Evolutionary conservation across 2,329 filamentous ascomycete species (phyloP).

Genomic region (Colletotrichum tropicicola): DNA sequence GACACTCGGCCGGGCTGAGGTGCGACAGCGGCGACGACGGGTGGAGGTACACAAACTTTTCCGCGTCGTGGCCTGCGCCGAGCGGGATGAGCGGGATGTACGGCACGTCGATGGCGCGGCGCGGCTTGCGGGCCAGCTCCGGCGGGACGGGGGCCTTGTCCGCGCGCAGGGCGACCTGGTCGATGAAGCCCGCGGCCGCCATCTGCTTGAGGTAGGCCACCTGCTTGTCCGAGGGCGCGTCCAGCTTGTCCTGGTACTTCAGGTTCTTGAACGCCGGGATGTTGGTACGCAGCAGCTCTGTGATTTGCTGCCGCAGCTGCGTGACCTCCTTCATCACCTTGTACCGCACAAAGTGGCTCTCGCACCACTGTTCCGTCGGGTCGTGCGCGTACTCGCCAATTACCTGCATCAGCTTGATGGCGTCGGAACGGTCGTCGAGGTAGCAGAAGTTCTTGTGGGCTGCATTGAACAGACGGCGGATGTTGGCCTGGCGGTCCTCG

Average conservation of each 20-base stretch:
- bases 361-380: conserved; percentile 77
- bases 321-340: conserved; percentile 89
- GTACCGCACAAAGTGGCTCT: conserved; percentile 82
- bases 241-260: conserved; percentile 63
- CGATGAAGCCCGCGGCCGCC: conserved; percentile 89
- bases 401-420: conserved; percentile 88
- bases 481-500: conserved; percentile 73
- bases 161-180: conserved; percentile 91
- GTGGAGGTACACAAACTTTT: conserved; percentile 85
- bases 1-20: conserved; percentile 75
- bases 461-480: conserved; percentile 69
- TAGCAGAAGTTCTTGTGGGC: conserved; percentile 83
- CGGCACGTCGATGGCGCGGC: conserved; percentile 89
- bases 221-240: conserved; percentile 71
- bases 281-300: conserved; percentile 79
- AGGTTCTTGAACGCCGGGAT: conserved; percentile 71
- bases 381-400: conserved; percentile 88
- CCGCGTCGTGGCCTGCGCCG: conserved; percentile 53
- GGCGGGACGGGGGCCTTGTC: conserved; percentile 83
- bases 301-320: conserved; percentile 85
- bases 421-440: conserved; percentile 85
- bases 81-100: conserved; percentile 87
- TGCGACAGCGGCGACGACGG: conserved; percentile 83
- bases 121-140: conserved; percentile 73
- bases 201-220: conserved; percentile 89